Evolutionary conservation across 2,329 filamentous ascomycete species (phyloP), one percentile per base, ranked within the genome.

Genomic region (Aspergillus brasiliensis): DNA sequence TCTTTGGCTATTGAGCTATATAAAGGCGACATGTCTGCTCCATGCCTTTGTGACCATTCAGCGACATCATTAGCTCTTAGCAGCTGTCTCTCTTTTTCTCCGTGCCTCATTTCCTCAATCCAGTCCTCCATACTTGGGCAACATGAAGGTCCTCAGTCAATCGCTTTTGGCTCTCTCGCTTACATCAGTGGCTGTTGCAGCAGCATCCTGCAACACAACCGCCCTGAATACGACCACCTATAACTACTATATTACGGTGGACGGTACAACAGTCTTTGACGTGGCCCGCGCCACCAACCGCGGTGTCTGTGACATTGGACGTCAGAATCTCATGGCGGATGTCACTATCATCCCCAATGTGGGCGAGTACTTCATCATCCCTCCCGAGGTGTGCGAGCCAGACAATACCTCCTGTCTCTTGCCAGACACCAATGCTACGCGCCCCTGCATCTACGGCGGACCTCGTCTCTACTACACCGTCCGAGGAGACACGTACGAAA

Each of bases 391-490:
- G 19, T 65, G 64, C 58, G 23, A 54, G 8, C 64, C 62, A 5
- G 64, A 67, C 46, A 60, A 60, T 25, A 28, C 44, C 3, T 54
- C 57, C n/a, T 67, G 65, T 38, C 27, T 67, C 5, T 27, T 67
- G 5, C 46, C 57, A 2, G 44, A 54, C 8, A 53, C 34, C 10
- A 55, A 51, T 38, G 34, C 48, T 3, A 63, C 52, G 2, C 53
- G 60, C 25, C 46, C 57, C 27, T 67, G 65, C 11, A 51, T 67
- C 27, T 38, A 56, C 13, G 64, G 64, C 23, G 65, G 65, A 1
- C 65, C 65, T 1, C 59, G 60, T 13, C 46, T 62, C 1, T 67
- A 67, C 57, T 65, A 65, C 48, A 66, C 65, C 3, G 46, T 67
- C 27, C 57, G 54, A 17, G 65, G 63, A 1, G 65, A 67, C 42